Evolutionary conservation across 2,329 filamentous ascomycete genomes (phyloP).

Genomic region (Aspergillus brunneoviolaceus): DNA sequence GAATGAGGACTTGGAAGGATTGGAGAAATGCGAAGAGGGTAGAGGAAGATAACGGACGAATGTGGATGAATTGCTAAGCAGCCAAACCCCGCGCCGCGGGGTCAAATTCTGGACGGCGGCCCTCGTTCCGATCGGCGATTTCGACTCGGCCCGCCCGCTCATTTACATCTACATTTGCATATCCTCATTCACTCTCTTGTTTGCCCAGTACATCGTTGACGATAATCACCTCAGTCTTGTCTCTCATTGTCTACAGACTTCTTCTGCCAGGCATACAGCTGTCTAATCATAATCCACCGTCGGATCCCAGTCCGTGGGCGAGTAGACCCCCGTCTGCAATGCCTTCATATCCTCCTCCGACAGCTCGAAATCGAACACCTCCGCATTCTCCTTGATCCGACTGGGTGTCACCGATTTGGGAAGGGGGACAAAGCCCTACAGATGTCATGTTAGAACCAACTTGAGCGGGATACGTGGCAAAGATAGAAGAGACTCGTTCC

Average conservation of each 20-base stretch:
- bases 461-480: neutral
- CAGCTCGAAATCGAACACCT: conserved; percentile 63
- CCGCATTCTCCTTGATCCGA: conserved; percentile 61
- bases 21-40: conserved; percentile 4
- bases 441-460: conserved; percentile 7
- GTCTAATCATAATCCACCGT: conserved; percentile 34
- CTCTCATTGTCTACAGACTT: neutral
- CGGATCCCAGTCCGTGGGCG: conserved; percentile 61
- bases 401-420: conserved; percentile 61
- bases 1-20: neutral
- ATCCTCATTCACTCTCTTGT: neutral
- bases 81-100: conserved; percentile 23
- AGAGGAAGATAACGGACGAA: neutral
- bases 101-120: neutral
- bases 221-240: neutral
- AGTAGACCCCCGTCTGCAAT: conserved; percentile 57
- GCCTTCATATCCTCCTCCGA: conserved; percentile 57
- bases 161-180: too few relatives aligned
- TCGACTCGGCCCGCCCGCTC: neutral
- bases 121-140: neutral
- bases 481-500: conserved; percentile 24
- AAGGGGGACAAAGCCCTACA: conserved; percentile 60
- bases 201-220: neutral
- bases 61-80: conserved; percentile 27
- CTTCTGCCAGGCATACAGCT: neutral